Percentiles rank a stretch among this genome's conserved stretches.
phyloP scores from a whole-genome alignment of 2,329 filamentous ascomycete species.

The Chaetomium olivaceum region DNA sequence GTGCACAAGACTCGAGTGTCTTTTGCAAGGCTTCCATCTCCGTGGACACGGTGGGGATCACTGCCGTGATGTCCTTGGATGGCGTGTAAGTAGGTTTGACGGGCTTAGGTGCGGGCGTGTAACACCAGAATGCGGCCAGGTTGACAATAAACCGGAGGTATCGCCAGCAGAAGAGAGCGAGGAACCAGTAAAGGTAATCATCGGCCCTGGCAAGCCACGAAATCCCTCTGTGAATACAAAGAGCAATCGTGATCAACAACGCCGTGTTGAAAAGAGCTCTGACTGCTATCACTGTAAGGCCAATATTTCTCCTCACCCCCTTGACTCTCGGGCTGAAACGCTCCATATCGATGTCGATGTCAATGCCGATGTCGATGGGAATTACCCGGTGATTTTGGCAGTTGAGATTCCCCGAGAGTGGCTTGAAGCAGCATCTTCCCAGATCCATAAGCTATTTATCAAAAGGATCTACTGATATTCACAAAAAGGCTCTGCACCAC shows the following conservation, averaged over 20 bases:
- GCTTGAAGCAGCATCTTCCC: neutral
- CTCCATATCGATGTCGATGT: neutral
- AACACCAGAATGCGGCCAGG: constrained; percentile 44
- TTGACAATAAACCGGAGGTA: constrained; percentile 51
- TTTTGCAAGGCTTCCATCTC: constrained; percentile 43
- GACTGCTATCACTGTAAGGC: neutral
- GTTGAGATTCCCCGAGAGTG: neutral
- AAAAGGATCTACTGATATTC: too few species aligned
- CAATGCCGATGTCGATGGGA: too few species aligned
- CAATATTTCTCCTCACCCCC: neutral
- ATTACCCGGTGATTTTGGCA: neutral
- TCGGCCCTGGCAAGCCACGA: neutral
- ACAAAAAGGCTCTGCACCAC: too few species aligned
- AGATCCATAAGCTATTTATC: neutral
- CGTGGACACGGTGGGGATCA: constrained; percentile 55
- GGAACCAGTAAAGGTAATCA: constrained; percentile 27
- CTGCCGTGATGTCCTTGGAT: constrained; percentile 48
- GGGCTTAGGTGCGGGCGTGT: constrained; percentile 39
- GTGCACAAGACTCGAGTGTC: constrained; percentile 44
- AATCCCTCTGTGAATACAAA: neutral
- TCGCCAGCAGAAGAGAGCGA: constrained; percentile 44
- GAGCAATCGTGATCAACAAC: neutral
- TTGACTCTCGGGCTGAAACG: neutral
- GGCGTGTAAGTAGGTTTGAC: constrained; percentile 37
- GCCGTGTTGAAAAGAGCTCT: neutral